Base-by-base conservation (phyloP, 1,284 basidiomycete genomes). In the Meira nashicola region DNA sequence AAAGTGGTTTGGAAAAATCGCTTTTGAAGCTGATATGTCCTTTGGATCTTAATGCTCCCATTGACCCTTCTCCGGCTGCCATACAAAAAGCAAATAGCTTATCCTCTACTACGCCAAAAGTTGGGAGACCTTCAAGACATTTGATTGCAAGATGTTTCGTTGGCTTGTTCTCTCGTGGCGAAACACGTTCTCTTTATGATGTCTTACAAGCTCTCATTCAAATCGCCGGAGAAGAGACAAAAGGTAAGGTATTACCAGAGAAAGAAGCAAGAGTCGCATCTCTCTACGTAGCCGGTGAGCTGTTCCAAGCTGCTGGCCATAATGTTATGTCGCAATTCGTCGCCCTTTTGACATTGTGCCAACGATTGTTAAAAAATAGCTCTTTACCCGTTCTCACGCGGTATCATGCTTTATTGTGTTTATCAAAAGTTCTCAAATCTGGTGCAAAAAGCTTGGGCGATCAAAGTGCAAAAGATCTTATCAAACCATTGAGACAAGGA, bases 261-360 rank as follows among this genome's bases (percentile, higher is more conserved):
- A 85, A 83, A 65, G 87, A 88, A 65, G 78, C 83, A 64, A 87
- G 86, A 72, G 87, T 89, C 85, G 89, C 74, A 68, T 87, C 81
- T 0, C 68, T 90, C 74, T 90, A 88, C 67, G 87, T 87, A 62
- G 84, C 92, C 28, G 92, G 91, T 12, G 90, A 94, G 76, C 81
- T 96, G 12, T 94, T 96, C 87, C 84, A 82, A 46, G 82, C 83
- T 9, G 88, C 88, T 69, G 93, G 94, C 2, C 83, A 64, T 23
- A 68, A 95, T 88, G 87, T 92, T 77, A 96, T 95, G 92, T 94
- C 91, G 0, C 87, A 92, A 69, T 89, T 92, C 85, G 84, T 87
- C 47, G 93, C 96, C 74, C 88, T 93, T 39, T 25, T 61, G 48
- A 44, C 59, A 38, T 48, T 71, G 51, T 57, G 66, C 21, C 65